Percentiles rank a stretch among this genome's conserved stretches.
These are phyloP conservation scores for Beauveria bassiana DNA, from an alignment of 2,329 filamentous ascomycete genomes.

Conservation along the genomic window DNA sequence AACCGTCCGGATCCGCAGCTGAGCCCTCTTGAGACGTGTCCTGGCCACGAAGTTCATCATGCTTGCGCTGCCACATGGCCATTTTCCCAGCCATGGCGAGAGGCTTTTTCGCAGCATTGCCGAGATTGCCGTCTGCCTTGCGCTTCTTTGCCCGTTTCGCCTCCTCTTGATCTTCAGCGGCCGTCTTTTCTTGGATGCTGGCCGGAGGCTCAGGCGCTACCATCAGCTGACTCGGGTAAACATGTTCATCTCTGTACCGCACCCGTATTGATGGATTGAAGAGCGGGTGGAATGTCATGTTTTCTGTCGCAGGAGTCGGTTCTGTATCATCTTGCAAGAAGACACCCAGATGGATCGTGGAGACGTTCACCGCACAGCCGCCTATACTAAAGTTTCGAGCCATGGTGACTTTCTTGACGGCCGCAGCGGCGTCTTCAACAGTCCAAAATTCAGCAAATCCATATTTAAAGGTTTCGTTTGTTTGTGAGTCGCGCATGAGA, in stretches of 20 bases:
- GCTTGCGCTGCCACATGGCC: slow-evolving; percentile 38
- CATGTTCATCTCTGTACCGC: slow-evolving; percentile 69
- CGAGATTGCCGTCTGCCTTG: slow-evolving; percentile 37
- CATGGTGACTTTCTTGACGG: slow-evolving; percentile 62
- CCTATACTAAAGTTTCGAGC: slow-evolving; percentile 72
- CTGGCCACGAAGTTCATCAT: slow-evolving; percentile 30
- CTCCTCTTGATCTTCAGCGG: slow-evolving; percentile 19
- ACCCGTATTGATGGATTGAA: slow-evolving; percentile 61
- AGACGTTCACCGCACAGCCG: slow-evolving; percentile 61
- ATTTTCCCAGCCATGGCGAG: slow-evolving; percentile 35
- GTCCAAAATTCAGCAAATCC: slow-evolving; percentile 79
- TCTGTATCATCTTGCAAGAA: slow-evolving; percentile 67
- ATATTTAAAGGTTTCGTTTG: slow-evolving; percentile 68
- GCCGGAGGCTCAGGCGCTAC: slow-evolving; percentile 45
- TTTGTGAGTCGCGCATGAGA: slow-evolving; percentile 64
- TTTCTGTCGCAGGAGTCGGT: slow-evolving; percentile 44
- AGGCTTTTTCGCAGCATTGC: slow-evolving; percentile 28
- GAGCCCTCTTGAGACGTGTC: neutral
- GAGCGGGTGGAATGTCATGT: slow-evolving; percentile 62
- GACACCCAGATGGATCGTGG: slow-evolving; percentile 76
- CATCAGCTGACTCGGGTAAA: slow-evolving; percentile 59
- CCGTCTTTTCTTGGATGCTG: neutral
- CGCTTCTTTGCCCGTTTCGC: slow-evolving; percentile 43
- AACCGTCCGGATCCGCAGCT: neutral
- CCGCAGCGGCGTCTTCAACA: slow-evolving; percentile 66